Percentiles rank a stretch among this genome's conserved stretches.
phyloP scores from a whole-genome alignment of 495 filamentous ascomycete genomes.

The Tuber borchii region DNA sequence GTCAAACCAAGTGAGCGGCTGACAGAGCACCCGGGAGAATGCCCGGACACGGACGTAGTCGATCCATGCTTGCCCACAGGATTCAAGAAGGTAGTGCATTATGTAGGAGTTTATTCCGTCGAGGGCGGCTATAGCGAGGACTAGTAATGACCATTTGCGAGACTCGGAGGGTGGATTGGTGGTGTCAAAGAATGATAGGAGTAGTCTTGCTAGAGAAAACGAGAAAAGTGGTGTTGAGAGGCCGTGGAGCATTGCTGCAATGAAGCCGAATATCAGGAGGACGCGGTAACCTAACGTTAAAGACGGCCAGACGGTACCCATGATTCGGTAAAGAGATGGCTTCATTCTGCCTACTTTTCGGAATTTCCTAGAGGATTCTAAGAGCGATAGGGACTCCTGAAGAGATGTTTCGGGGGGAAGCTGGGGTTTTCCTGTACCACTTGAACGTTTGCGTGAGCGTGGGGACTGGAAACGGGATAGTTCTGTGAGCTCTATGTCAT shows the following conservation, averaged over 20 bases:
- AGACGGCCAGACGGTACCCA: conserved; percentile 66
- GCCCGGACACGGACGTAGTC: conserved; percentile 63
- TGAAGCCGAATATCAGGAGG: conserved; percentile 56
- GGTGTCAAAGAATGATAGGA: conserved; percentile 57
- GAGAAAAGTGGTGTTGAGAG: conserved; percentile 71
- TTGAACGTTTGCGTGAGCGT: neutral
- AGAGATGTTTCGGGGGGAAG: conserved; percentile 7
- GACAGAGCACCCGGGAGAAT: conserved; percentile 63
- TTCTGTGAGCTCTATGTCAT: neutral
- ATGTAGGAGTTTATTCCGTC: conserved; percentile 61
- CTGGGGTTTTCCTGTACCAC: conserved; percentile 8
- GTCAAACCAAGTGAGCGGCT: conserved; percentile 83
- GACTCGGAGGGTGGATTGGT: conserved; percentile 47
- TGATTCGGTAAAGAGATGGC: conserved; percentile 53
- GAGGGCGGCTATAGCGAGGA: conserved; percentile 60
- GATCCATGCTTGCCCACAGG: conserved; percentile 70
- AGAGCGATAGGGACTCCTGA: neutral
- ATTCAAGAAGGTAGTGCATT: conserved; percentile 64
- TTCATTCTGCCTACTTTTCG: neutral
- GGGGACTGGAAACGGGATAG: neutral
- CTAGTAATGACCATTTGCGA: conserved; percentile 60
- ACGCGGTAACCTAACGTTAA: conserved; percentile 51
- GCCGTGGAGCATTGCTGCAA: conserved; percentile 58
- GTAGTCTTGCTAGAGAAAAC: conserved; percentile 66
- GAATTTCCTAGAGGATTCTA: neutral